Evolutionary conservation across 352 stramenopile species (phyloP), one percentile per base, ranked within the genome.

Genomic region (Thraustochytrium striatum): DNA sequence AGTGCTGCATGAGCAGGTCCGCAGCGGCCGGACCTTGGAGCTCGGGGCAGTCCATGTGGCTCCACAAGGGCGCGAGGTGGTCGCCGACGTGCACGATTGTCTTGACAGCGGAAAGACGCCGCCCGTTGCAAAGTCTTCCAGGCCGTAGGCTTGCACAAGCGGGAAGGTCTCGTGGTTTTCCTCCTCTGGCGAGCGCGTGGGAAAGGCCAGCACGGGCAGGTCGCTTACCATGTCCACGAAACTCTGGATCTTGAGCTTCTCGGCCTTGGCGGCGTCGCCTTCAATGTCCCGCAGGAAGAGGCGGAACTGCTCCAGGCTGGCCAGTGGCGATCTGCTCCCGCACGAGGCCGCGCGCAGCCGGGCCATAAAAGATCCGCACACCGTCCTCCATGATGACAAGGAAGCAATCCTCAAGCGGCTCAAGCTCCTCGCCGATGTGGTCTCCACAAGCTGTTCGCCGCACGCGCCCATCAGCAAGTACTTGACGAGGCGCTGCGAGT

Each of bases 161-260:
- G 65, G 65, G 30, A 30, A 75, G n/a, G 25, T 7, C 30, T 75
- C 65, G 39, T 75, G 65, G 39, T 75, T 75, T 16, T 75, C 65
- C 25, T 58, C 50, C 36, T 61, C 19, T 8, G n/a, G 41, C 19
- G 19, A 38, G 7, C 13, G 2, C 5, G 65, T 75, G 8, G 65
- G 65, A 21, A 75, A 16, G 13, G 68, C 25, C 19, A 75, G 41
- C 41, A 21, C 52, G 25, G n/a, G 32, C 28, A 19, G 36, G 25
- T 21, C 44, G 8, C 52, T 30, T 1, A 75, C 32, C 41, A 72
- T 61, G 39, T 25, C 0, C 21, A 75, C 52, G 21, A 75, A n/a
- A 9, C 32, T 25, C 21, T 41, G 3, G 52, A 75, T 75, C 65
- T 75, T 75, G 50, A 47, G 50, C 19, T 43, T 30, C 52, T 75